Percentiles rank a stretch among this genome's conserved stretches.
These are phyloP conservation scores for Monilinia fructigena DNA, from an alignment of 2,329 filamentous ascomycete species.

Conservation along the genomic window DNA sequence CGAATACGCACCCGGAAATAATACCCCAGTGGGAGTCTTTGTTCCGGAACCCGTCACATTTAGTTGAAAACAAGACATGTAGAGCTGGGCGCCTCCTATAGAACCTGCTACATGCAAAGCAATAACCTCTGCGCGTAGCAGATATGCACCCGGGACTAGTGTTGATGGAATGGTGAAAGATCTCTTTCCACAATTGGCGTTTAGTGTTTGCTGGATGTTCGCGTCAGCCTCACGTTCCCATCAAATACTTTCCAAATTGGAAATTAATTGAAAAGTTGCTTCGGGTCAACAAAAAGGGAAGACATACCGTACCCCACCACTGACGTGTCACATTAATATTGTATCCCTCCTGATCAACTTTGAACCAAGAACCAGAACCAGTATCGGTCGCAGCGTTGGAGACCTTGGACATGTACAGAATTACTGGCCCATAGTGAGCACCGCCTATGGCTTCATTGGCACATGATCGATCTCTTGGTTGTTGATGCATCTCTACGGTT, in stretches of 20 bases:
- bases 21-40: slow-evolving; percentile 6
- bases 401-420: slow-evolving; percentile 53
- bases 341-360: slow-evolving; percentile 33
- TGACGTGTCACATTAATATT: slow-evolving; percentile 26
- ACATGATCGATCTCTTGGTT: slow-evolving; percentile 49
- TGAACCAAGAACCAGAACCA: slow-evolving; percentile 35
- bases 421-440: slow-evolving; percentile 54
- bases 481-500: slow-evolving; percentile 59
- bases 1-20: slow-evolving; percentile 7
- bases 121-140: slow-evolving; percentile 54
- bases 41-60: slow-evolving; percentile 12
- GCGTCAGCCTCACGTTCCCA: background rate
- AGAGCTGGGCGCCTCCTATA: slow-evolving; percentile 43
- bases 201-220: slow-evolving; percentile 33
- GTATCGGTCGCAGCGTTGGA: slow-evolving; percentile 48
- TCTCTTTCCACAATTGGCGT: slow-evolving; percentile 46
- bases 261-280: background rate
- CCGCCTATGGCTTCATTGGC: slow-evolving; percentile 52
- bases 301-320: slow-evolving; percentile 30
- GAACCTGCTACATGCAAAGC: slow-evolving; percentile 52
- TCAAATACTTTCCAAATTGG: background rate
- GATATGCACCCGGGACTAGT: slow-evolving; percentile 54
- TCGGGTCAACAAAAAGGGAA: background rate
- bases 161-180: slow-evolving; percentile 52
- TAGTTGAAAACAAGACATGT: slow-evolving; percentile 40